Evolutionary conservation across 2,329 filamentous ascomycete genomes (phyloP), one percentile per base, ranked within the genome.

Genomic region (Aspergillus sp.): DNA sequence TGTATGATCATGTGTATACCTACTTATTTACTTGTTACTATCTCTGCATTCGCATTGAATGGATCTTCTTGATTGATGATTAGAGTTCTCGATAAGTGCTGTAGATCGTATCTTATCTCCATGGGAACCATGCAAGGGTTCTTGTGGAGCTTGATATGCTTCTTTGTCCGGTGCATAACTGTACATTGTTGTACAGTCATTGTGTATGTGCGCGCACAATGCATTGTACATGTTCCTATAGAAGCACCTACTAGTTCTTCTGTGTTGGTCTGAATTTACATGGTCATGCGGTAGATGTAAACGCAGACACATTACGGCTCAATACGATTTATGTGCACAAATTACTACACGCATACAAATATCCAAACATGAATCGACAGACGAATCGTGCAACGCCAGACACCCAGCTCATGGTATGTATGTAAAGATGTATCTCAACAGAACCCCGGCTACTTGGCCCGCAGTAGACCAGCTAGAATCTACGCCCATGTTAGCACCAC

Each of bases 341-440:
- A 29, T 29, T 29, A 29, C 9, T 29, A 29, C 25, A 29, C 25
- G 25, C 9, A 29, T 29, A n/a, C n/a, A n/a, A n/a, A n/a, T n/a
- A n/a, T n/a, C n/a, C n/a, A n/a, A n/a, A n/a, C n/a, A n/a, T n/a
- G n/a, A n/a, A n/a, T n/a, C n/a, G n/a, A n/a, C n/a, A n/a, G n/a
- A n/a, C n/a, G n/a, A n/a, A n/a, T n/a, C n/a, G n/a, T n/a, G n/a
- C n/a, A 66, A 67, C 64, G 62, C 64, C 64, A 54, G 48, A 65
- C 62, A 64, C 62, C 64, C 44, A 56, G 57, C 61, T 62, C 47
- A 61, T 55, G 49, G 20, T 52, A 48, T 47, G 31, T 47, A 47
- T 36, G 45, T n/a, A 21, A 34, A 47, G 45, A 23, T 38, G 20
- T 19, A 38, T 38, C 16, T 29, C 14, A 45, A 32, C 10, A 45